Conservation (phyloP, 352 stramenopile genomes). For the Globisporangium lucens region DNA sequence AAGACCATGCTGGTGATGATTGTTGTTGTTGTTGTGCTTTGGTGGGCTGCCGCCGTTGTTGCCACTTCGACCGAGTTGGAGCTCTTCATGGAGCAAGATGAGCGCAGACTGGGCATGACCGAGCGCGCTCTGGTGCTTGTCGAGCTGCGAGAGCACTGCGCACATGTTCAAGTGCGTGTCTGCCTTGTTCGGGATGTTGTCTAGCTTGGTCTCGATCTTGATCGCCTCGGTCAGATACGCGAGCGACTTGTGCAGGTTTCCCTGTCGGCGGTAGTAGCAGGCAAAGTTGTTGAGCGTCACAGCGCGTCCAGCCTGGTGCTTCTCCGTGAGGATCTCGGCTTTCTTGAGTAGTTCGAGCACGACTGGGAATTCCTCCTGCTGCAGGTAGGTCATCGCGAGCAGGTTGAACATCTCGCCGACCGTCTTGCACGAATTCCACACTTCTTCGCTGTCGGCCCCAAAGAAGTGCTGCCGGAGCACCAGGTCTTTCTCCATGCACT, state of each 20-base stretch:
- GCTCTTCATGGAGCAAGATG: constrained; percentile 92
- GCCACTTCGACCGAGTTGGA: constrained; percentile 44
- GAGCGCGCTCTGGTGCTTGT: constrained; percentile 87
- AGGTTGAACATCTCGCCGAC: constrained; percentile 96
- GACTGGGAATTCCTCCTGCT: constrained; percentile 92
- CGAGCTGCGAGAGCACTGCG: constrained; percentile 90
- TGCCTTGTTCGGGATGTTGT: constrained; percentile 87
- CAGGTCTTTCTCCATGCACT: constrained; percentile 93
- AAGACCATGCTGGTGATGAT: background rate
- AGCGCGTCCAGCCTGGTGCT: constrained; percentile 72
- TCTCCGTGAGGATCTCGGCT: constrained; percentile 92
- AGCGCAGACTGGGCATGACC: constrained; percentile 91
- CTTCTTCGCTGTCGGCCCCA: constrained; percentile 87
- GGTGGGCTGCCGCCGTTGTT: constrained; percentile 13
- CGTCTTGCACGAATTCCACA: constrained; percentile 88
- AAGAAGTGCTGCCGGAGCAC: constrained; percentile 94
- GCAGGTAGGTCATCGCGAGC: constrained; percentile 94
- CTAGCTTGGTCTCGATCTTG: constrained; percentile 87
- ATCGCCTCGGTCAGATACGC: constrained; percentile 91
- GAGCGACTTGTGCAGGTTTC: constrained; percentile 89
- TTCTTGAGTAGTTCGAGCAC: constrained; percentile 93
- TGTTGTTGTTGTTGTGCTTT: constrained; percentile 19
- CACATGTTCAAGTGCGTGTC: constrained; percentile 96
- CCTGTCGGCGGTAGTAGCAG: constrained; percentile 90
- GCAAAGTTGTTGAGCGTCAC: constrained; percentile 95